These are phyloP conservation scores for Mycena vitilis DNA, from an alignment of 768 basidiomycete species.

Conservation along the genomic window DNA sequence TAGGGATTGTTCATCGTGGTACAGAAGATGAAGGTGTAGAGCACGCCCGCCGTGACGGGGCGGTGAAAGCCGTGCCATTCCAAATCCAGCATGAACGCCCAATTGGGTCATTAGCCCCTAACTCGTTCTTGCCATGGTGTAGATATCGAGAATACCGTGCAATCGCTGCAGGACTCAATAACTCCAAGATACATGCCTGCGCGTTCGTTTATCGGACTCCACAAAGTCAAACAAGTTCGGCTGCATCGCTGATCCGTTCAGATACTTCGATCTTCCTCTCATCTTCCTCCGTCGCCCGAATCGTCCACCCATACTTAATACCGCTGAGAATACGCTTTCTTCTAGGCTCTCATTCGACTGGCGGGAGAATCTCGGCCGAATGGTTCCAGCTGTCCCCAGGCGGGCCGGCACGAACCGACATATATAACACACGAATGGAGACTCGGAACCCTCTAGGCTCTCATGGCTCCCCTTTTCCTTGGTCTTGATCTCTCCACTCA, in stretches of 20 bases:
- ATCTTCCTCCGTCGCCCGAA: background rate
- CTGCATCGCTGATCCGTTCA: too few relatives aligned
- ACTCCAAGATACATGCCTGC: too few relatives aligned
- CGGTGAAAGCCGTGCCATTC: background rate
- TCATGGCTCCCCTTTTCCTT: constrained; percentile 61
- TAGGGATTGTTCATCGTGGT: constrained; percentile 49
- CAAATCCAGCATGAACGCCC: background rate
- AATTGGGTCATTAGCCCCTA: constrained; percentile 8
- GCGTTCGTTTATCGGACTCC: too few relatives aligned
- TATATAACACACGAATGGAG: background rate
- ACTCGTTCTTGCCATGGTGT: background rate
- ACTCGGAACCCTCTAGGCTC: background rate
- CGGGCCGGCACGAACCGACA: background rate
- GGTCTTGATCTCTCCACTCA: constrained; percentile 92
- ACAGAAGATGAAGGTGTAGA: constrained; percentile 1
- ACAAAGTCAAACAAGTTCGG: too few relatives aligned
- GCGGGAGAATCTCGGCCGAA: constrained; percentile 13
- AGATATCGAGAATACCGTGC: too few relatives aligned
- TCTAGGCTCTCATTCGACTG: background rate
- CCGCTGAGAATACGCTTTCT: background rate
- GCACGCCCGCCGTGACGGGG: background rate
- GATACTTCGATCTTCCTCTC: too few relatives aligned
- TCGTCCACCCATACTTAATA: background rate
- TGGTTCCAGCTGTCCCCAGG: background rate
- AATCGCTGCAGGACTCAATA: too few relatives aligned